These are phyloP conservation scores for Trypanosomatidae sp. DNA, from an alignment of 208 protist genomes.

Conservation along the genomic window DNA sequence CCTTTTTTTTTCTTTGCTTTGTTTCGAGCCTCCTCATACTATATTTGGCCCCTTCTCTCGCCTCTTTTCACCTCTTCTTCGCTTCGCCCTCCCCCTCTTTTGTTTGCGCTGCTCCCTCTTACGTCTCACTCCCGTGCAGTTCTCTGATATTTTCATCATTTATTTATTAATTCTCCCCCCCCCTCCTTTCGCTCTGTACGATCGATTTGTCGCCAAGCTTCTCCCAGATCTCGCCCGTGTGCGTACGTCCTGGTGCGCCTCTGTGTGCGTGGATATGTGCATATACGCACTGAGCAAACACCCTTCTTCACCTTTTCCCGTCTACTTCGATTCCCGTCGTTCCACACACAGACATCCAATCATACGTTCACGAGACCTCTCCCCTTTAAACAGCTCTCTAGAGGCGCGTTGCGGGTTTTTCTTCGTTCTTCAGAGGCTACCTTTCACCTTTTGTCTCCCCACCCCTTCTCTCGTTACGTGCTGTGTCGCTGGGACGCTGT, in stretches of 20 bases:
- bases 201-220: not conserved
- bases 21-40: not conserved
- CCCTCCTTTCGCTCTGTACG: not conserved
- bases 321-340: not conserved
- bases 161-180: not conserved
- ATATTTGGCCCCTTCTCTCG: not conserved
- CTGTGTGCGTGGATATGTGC: not conserved
- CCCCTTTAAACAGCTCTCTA: not conserved
- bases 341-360: not conserved
- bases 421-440: not conserved
- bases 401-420: not conserved
- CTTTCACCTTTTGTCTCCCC: not conserved
- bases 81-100: not conserved
- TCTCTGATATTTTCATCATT: not conserved
- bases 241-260: not conserved
- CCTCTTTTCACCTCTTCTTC: not conserved
- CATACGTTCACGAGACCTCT: not conserved
- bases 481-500: not conserved
- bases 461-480: not conserved
- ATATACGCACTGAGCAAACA: not conserved
- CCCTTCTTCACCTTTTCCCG: no score
- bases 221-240: not conserved
- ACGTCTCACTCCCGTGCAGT: not conserved
- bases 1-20: conserved; percentile 1
- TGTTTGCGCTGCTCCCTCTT: not conserved